Percentiles rank a stretch among this genome's conserved stretches.
phyloP scores from a whole-genome alignment of 1,284 basidiomycete genomes.

The Fomitopsis betulina region DNA sequence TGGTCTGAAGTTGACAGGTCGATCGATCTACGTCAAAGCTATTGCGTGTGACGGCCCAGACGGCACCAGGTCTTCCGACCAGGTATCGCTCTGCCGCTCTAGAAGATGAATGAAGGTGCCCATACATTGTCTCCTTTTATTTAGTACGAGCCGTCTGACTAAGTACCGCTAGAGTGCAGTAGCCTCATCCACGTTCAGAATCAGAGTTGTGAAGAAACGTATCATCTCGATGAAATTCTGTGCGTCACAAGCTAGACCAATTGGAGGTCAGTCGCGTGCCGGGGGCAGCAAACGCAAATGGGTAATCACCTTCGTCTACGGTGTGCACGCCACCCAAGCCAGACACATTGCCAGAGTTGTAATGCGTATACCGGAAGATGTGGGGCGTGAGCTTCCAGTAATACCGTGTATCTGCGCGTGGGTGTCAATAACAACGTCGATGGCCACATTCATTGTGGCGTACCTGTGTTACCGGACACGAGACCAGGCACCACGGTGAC shows the following conservation, averaged over 20 bases:
- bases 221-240: conserved; percentile 39
- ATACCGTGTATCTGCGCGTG: conserved; percentile 35
- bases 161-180: conserved; percentile 11
- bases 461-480: conserved; percentile 45
- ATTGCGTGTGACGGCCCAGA: background rate
- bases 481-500: conserved; percentile 43
- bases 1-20: background rate
- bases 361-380: conserved; percentile 46
- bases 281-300: background rate
- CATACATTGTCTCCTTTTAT: no score
- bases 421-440: background rate
- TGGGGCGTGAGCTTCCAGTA: conserved; percentile 47
- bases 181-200: conserved; percentile 44
- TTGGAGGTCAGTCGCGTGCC: conserved; percentile 2
- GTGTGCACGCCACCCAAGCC: conserved; percentile 52
- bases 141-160: no score
- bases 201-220: conserved; percentile 40
- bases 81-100: no score
- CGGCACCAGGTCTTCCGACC: background rate
- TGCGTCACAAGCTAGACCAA: conserved; percentile 29
- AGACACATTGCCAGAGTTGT: conserved; percentile 28
- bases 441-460: conserved; percentile 6
- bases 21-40: background rate
- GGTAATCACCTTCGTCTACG: conserved; percentile 34
- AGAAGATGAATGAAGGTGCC: no score